Conservation (phyloP, 768 basidiomycete species). For the Lactifluus hygrophoroides region DNA sequence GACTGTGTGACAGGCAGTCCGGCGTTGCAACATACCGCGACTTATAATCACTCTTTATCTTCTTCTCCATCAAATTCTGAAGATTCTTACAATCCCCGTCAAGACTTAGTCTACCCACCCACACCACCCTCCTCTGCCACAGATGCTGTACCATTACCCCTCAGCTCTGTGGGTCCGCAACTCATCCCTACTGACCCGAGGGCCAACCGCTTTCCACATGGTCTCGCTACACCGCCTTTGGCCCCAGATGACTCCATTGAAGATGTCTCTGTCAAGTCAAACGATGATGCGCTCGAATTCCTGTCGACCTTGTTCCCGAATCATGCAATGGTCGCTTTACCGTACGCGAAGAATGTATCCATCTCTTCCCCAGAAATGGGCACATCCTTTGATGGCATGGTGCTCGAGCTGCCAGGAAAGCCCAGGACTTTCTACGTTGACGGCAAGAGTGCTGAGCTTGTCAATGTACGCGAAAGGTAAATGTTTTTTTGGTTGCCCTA, state of each 20-base stretch:
- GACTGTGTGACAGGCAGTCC: constrained; percentile 90
- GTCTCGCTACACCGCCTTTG: constrained; percentile 63
- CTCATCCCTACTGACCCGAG: constrained; percentile 21
- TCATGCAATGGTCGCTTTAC: constrained; percentile 55
- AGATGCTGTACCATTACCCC: constrained; percentile 14
- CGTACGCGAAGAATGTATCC: constrained; percentile 66
- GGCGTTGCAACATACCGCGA: constrained; percentile 44
- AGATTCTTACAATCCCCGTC: constrained; percentile 27
- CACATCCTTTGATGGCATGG: constrained; percentile 65
- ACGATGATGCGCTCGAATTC: constrained; percentile 65
- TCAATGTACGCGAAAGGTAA: constrained; percentile 79
- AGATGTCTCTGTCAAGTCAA: constrained; percentile 32
- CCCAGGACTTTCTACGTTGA: constrained; percentile 78
- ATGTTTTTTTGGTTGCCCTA: constrained; percentile 9
- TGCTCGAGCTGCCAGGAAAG: constrained; percentile 62
- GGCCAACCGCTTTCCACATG: constrained; percentile 22
- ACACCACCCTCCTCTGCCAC: constrained; percentile 21
- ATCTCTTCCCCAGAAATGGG: constrained; percentile 64
- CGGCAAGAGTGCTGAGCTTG: constrained; percentile 70
- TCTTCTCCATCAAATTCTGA: constrained; percentile 34
- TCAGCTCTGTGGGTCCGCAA: constrained; percentile 20
- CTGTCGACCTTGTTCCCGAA: constrained; percentile 72
- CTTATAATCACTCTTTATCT: constrained; percentile 15
- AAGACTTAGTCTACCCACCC: constrained; percentile 29
- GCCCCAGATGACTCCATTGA: constrained; percentile 63